Base-by-base conservation (phyloP, 2,329 filamentous ascomycete genomes). In the Stachybotrys elegans region DNA sequence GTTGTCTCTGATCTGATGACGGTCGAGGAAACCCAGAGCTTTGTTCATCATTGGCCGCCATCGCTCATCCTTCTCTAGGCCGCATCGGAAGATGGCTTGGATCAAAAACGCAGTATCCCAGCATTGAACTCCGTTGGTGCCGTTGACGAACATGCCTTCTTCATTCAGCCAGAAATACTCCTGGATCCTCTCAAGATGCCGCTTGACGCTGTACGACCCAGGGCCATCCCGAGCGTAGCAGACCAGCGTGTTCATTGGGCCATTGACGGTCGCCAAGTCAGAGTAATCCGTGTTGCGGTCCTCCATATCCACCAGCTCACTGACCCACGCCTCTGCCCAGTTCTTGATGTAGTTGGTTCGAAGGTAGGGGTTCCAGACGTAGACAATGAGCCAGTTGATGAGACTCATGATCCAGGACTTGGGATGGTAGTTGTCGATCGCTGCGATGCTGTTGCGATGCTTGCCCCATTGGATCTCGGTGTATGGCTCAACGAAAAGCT, bases 81-180 rank as follows among this genome's bases (percentile, higher is more conserved):
- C 89, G 6, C 88, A 83, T 40, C 88, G 87, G 42, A 88, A 78
- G 6, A 88, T 79, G 1, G 88, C 84, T 63, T 95, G 90, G 25
- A 96, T 88, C 16, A 85, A 70, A 59, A 97, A 97, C 1, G 90
- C 79, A 0, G 93, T 98, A 60, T 98, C 93, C 93, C 93, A 98
- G 51, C 83, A 86, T 65, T 98, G 93, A 2, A 97, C 91, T n/a
- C 93, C 93, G 54, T 98, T 97, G 8, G 93, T 98, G 29, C 93
- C 93, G 56, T 96, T 96, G 66, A 85, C 85, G 39, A 97, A 75
- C 88, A 98, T 89, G 6, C 93, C 93, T 60, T 96, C 91, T 25
- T 83, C 65, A 51, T 94, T 95, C 40, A 98, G 75, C 91, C 93
- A 98, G 22, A 98, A 66, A 49, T 84, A 94, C 57, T 98, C 93